Conservation (phyloP, 345 rosid species). For the Salix brachista region DNA sequence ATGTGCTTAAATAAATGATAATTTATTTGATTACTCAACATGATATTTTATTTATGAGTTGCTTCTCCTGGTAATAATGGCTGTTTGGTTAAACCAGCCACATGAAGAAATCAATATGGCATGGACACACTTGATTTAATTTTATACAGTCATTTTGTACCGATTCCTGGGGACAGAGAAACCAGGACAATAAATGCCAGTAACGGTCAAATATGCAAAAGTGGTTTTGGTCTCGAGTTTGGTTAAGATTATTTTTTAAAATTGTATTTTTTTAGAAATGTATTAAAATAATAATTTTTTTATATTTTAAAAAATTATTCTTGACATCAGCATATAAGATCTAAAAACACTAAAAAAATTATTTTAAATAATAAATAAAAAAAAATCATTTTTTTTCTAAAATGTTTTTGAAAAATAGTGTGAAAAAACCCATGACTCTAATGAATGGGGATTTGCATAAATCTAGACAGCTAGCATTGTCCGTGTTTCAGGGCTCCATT, state of each 20-base stretch:
- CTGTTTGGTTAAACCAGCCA: neutral
- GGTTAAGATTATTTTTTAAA: too few species aligned
- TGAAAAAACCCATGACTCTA: neutral
- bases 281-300: too few species aligned
- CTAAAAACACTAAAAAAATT: too few species aligned
- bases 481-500: neutral
- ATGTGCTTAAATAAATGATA: neutral
- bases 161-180: neutral
- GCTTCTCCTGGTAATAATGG: neutral
- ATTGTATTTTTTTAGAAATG: too few species aligned
- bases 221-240: too few species aligned
- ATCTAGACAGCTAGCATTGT: neutral
- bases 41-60: neutral
- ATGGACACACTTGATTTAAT: neutral
- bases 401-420: too few species aligned
- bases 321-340: accelerated
- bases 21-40: neutral
- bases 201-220: slow-evolving; percentile 21
- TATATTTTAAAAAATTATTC: too few species aligned
- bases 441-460: neutral
- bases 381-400: too few species aligned
- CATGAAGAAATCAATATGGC: neutral
- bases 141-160: neutral
- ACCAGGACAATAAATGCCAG: slow-evolving; percentile 27
- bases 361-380: too few species aligned